Evolutionary conservation across 129 eudicot species (phyloP).

Genomic region (Deinandra increscens): DNA sequence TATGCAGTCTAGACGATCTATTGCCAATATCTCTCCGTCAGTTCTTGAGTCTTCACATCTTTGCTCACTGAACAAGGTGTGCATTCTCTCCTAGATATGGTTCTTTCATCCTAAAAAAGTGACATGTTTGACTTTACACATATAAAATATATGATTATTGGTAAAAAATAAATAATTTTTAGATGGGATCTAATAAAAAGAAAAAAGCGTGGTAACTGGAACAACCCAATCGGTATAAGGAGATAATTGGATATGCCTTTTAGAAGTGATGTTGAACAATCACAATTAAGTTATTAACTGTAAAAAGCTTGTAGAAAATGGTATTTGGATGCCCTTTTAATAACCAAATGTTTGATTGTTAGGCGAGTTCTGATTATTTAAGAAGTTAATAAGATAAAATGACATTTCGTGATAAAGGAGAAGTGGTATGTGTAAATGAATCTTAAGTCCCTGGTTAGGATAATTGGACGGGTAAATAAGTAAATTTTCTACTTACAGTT

Average conservation of each 20-base stretch:
- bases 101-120: not conserved
- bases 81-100: not conserved
- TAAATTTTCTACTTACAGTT: not conserved
- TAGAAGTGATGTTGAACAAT: not conserved
- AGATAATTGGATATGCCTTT: not conserved
- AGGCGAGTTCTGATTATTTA: not conserved
- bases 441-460: not conserved
- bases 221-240: not conserved
- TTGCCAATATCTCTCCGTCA: slow-evolving; percentile 43
- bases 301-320: not conserved
- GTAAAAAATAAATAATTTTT: not conserved
- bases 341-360: not conserved
- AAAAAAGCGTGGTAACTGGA: not conserved
- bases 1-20: slow-evolving; percentile 40
- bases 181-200: not conserved
- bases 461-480: not conserved
- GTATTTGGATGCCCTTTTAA: not conserved
- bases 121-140: slow-evolving; percentile 7
- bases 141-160: not conserved
- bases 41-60: slow-evolving; percentile 38
- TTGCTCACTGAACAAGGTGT: slow-evolving; percentile 54
- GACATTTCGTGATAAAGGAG: not conserved
- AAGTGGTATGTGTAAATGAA: not conserved
- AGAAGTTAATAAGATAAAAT: not conserved
- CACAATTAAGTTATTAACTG: not conserved